Evolutionary conservation across 108 stramenopile genomes (phyloP), one percentile per base, ranked within the genome.

Genomic region (Nitzschia sp.): DNA sequence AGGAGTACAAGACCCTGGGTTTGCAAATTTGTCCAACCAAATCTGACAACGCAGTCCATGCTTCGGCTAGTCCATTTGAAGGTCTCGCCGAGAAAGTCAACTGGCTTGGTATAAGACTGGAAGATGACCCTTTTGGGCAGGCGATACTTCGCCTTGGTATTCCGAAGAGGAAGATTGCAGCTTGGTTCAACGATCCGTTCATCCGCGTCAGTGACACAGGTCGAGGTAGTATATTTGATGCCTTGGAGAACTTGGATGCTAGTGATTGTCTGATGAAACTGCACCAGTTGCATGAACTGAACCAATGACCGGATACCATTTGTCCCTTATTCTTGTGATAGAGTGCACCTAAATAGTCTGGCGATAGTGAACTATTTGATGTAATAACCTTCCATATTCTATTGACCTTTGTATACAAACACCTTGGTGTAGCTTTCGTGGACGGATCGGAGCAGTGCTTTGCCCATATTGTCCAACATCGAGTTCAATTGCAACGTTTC

Each of bases 31-130:
- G 57, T 26, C 96, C 96, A 7, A 91, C 92, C 80, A 88, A 85
- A 40, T 88, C 90, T 10, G 92, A 97, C 79, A 97, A 97, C 73
- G 93, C 94, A 44, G 95, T 97, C 41, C 97, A 96, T 68, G 95
- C 94, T 0, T 78, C 75, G 53, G 97, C 97, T 6, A 85, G 83
- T 72, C 94, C 97, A 26, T 94, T 96, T 43, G 97, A 97, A 75
- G 95, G 93, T 14, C 74, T 95, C 14, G 95, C 95, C 6, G 97
- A 97, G 71, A 86, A 90, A 65, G 75, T 80, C 51, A 90, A 90
- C 51, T 93, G 92, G 92, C 76, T 90, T 6, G 84, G 86, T 22
- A 65, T 75, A 12, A 63, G 65, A 40, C 50, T 85, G 38, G 85
- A 87, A 38, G 81, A 76, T 15, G 90, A 92, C 73, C 10, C 68